phyloP scores from a whole-genome alignment of 352 stramenopile species.

The Phytophthora gonapodyides region DNA sequence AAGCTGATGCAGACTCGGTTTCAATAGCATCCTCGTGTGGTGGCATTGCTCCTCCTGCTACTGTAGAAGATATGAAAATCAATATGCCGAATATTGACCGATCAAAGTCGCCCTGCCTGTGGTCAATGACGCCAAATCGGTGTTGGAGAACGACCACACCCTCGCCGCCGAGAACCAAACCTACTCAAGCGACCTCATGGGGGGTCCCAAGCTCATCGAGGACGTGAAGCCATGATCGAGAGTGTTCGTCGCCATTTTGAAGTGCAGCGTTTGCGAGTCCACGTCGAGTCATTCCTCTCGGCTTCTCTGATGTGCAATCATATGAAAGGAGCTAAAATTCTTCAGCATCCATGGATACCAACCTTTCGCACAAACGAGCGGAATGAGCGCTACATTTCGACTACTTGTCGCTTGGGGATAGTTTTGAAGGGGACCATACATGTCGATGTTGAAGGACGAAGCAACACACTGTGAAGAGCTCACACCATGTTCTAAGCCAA shows the following conservation, averaged over 20 bases:
- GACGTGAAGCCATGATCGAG: no score
- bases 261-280: not conserved
- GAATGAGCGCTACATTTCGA: conserved; percentile 11
- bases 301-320: conserved; percentile 6
- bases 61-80: no score
- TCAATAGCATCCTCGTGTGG: no score
- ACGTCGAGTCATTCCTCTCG: not conserved
- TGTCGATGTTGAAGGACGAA: not conserved
- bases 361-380: conserved; percentile 10
- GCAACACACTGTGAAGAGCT: not conserved
- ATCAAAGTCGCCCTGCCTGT: no score
- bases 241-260: not conserved
- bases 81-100: no score
- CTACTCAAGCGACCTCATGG: no score
- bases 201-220: conserved; percentile 6
- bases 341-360: conserved; percentile 3
- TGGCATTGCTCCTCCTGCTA: no score
- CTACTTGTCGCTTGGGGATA: conserved; percentile 10
- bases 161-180: no score
- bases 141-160: no score
- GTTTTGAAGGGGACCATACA: conserved; percentile 6
- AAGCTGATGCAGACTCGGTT: no score
- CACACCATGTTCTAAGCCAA: not conserved
- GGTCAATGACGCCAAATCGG: no score
- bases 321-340: conserved; percentile 7